Evolutionary conservation across 2,329 filamentous ascomycete species (phyloP).

Genomic region (Cercospora zeina): DNA sequence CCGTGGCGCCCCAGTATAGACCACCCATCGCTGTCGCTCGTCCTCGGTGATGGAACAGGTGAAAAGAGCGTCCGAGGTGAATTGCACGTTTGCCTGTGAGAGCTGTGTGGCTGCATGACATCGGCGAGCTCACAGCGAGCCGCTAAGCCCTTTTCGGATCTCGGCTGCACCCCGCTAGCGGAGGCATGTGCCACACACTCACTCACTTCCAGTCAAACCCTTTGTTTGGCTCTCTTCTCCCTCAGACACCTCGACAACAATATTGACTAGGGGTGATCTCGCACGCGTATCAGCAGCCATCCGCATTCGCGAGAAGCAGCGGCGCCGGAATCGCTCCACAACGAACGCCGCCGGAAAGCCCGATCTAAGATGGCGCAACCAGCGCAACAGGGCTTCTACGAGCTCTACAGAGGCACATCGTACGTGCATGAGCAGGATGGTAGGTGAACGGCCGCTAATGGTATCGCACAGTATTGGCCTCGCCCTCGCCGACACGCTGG

Average conservation of each 20-base stretch:
- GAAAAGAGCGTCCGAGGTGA: conserved; percentile 19
- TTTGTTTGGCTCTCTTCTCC: neutral
- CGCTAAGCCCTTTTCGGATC: conserved; percentile 14
- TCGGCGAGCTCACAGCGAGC: conserved; percentile 20
- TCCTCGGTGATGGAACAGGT: conserved; percentile 11
- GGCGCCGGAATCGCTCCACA: neutral
- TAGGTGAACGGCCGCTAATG: neutral
- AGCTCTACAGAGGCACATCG: conserved; percentile 98
- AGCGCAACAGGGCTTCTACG: conserved; percentile 64
- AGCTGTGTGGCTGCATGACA: conserved; percentile 24
- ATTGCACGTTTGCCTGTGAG: conserved; percentile 13
- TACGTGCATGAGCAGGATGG: conserved; percentile 50
- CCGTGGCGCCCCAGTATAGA: conserved; percentile 42
- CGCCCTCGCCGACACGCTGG: conserved; percentile 92
- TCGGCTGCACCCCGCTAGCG: conserved; percentile 3
- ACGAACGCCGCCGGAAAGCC: neutral
- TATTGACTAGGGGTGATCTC: conserved; percentile 5
- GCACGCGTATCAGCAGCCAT: neutral
- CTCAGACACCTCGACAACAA: conserved; percentile 11
- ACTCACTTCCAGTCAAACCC: conserved; percentile 4
- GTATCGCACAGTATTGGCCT: conserved; percentile 71
- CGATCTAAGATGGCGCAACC: conserved; percentile 28
- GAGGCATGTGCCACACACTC: neutral
- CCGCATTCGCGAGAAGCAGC: neutral
- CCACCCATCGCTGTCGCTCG: conserved; percentile 34